Base-by-base conservation (phyloP, 208 protist genomes). In the Herpetomonas muscarum region DNA sequence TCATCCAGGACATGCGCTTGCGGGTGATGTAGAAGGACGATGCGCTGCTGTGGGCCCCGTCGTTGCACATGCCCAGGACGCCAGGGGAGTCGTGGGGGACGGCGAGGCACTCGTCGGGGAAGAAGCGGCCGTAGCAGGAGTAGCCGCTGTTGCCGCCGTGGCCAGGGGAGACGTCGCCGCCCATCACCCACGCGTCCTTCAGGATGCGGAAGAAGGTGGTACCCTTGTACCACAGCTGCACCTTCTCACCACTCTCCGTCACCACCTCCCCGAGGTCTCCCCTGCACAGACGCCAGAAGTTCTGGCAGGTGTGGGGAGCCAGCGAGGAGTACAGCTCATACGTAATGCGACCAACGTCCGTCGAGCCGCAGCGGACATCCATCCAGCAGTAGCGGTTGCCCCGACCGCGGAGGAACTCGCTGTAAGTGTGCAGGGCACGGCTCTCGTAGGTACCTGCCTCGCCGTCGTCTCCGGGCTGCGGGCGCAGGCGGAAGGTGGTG, bases 61-160 rank as follows among this genome's bases (percentile, higher is more conserved):
- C 84, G 69, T 96, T 97, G 67, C 85, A 93, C 92, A 97, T 97
- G 26, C 87, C 87, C 34, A 97, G 36, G 4, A 96, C 53, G 0
- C 91, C 91, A 0, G 72, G 57, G 19, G 48, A 54, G 37, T 89
- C 76, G 55, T 98, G 96, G n/a, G 67, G 54, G 1, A 98, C 67
- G 1, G 76, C 67, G 52, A 98, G 97, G n/a, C 92, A 96, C 63
- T 98, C 97, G 54, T 98, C 95, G 0, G 92, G 87, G 51, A 98
- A 97, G 55, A 70, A 74, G 6, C 71, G 58, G 12, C 95, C 95
- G 64, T 91, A 98, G 68, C 95, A 96, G 5, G 85, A 96, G 59
- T 92, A 82, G 12, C 92, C 92, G 39, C 93, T 90, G 37, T 75
- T 96, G 37, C 97, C 97, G 22, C 42, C 76, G 70, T 97, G 77